Percentiles rank a stretch among this genome's conserved stretches.
These are phyloP conservation scores for Aureobasidium vineae DNA, from an alignment of 2,329 filamentous ascomycete genomes.

Conservation along the genomic window DNA sequence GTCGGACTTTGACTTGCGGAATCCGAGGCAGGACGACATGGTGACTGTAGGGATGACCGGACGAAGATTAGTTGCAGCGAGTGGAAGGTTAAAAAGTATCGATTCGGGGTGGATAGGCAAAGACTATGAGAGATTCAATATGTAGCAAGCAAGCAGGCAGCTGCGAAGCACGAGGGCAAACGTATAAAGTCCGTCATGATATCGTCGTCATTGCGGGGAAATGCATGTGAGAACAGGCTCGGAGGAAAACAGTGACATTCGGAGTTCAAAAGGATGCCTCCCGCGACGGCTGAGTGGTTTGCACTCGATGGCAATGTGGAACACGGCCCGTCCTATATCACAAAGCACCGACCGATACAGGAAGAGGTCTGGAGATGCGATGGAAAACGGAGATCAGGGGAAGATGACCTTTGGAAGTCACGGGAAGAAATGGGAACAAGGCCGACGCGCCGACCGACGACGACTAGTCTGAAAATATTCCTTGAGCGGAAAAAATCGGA, in stretches of 20 bases:
- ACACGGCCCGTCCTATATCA: not conserved
- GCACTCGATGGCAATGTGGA: not conserved
- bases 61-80: not conserved
- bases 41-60: constrained; percentile 27
- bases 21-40: constrained; percentile 66
- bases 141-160: not conserved
- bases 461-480: not conserved
- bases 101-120: not conserved
- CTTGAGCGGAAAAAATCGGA: constrained; percentile 15
- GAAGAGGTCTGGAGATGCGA: not conserved
- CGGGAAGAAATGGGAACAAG: not conserved
- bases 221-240: constrained; percentile 20
- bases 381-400: not conserved
- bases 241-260: not conserved
- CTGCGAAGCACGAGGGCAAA: not conserved
- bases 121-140: not conserved
- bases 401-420: not conserved
- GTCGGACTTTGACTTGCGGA: constrained; percentile 50
- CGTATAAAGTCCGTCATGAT: constrained; percentile 9
- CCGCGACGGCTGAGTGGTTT: not conserved
- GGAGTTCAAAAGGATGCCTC: not conserved
- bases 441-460: constrained; percentile 4
- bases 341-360: not conserved
- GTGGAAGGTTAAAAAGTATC: not conserved
- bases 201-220: constrained; percentile 18